These are phyloP conservation scores for Fusarium nygamai DNA, from an alignment of 2,329 filamentous ascomycete genomes.

Conservation along the genomic window DNA sequence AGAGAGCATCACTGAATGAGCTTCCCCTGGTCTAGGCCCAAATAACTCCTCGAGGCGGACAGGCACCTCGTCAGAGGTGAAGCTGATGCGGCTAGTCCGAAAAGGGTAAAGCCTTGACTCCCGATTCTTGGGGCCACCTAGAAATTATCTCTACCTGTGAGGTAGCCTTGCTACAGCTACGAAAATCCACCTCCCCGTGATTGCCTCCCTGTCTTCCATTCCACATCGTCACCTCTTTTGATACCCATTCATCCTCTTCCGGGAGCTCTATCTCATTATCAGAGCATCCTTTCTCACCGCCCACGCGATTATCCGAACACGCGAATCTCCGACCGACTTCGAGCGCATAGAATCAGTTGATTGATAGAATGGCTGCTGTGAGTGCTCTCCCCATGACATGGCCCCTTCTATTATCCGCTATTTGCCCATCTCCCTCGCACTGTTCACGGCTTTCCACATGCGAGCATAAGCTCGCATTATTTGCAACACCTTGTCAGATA, in stretches of 20 bases:
- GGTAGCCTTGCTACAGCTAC: constrained; percentile 46
- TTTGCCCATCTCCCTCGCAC: constrained; percentile 15
- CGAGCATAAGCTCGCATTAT: constrained; percentile 7
- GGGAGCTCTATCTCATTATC: constrained; percentile 33
- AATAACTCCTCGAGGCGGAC: constrained; percentile 16
- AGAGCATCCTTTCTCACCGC: constrained; percentile 23
- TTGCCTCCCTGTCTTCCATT: constrained; percentile 44
- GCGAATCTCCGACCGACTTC: constrained; percentile 31
- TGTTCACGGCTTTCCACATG: neutral
- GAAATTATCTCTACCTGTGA: constrained; percentile 49
- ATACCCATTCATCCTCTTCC: constrained; percentile 45
- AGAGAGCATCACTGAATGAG: neutral
- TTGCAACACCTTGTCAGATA: neutral
- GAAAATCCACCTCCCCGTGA: constrained; percentile 48
- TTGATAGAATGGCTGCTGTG: constrained; percentile 57
- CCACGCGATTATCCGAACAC: constrained; percentile 36
- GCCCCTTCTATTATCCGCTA: constrained; percentile 29
- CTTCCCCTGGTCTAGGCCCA: constrained; percentile 32
- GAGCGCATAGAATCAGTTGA: constrained; percentile 46
- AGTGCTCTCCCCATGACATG: constrained; percentile 43
- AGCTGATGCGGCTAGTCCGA: constrained; percentile 34
- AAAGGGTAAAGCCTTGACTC: constrained; percentile 31
- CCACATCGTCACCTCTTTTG: constrained; percentile 45
- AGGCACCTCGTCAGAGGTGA: constrained; percentile 24
- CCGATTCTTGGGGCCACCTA: constrained; percentile 44